phyloP scores from a whole-genome alignment of 345 rosid genomes.

The Cardamine chenopodiifolia region DNA sequence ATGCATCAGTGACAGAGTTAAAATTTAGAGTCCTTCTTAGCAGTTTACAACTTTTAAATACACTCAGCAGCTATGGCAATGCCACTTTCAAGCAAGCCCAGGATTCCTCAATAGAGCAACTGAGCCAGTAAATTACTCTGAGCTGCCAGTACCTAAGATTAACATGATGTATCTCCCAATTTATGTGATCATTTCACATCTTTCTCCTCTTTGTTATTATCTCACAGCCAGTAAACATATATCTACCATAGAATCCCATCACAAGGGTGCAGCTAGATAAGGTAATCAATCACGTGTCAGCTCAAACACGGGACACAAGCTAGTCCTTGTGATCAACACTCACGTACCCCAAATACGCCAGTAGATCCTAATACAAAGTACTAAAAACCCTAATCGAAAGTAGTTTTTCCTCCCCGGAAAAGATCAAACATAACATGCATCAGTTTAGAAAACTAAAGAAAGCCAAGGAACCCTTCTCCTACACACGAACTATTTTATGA shows the following conservation, averaged over 20 bases:
- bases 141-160: neutral
- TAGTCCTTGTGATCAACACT: neutral
- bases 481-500: neutral
- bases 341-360: neutral
- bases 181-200: neutral
- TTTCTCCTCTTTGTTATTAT: neutral
- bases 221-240: conserved; percentile 5
- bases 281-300: neutral
- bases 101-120: neutral
- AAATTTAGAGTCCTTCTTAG: conserved; percentile 8
- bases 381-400: neutral
- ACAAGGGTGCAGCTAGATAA: conserved; percentile 3
- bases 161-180: neutral
- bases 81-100: neutral
- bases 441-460: neutral
- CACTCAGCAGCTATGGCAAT: neutral
- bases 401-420: neutral
- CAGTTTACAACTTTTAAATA: neutral
- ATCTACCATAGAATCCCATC: conserved; percentile 2
- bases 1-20: neutral
- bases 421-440: conserved; percentile 24
- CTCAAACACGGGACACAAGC: neutral
- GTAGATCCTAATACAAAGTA: neutral
- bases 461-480: neutral
- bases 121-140: too few species aligned